Evolutionary conservation across 176 grass and related monocot species (phyloP).

Genomic region (Puya raimondii): DNA sequence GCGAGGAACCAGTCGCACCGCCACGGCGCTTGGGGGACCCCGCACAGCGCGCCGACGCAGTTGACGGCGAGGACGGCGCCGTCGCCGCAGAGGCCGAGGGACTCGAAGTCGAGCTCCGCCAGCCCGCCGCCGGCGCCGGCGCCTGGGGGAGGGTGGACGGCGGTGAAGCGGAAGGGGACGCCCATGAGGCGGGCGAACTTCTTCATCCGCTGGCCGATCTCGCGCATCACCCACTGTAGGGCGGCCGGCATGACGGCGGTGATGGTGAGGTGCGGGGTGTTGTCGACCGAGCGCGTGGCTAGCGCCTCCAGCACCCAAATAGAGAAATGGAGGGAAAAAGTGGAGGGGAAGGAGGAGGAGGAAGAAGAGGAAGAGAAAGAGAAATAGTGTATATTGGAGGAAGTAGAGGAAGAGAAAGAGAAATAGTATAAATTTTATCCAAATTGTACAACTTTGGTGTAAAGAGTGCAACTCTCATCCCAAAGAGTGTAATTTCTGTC

Average conservation of each 20-base stretch:
- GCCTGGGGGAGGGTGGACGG: constrained; percentile 56
- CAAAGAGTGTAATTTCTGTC: too few relatives aligned
- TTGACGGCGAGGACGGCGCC: constrained; percentile 60
- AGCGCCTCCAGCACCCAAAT: constrained; percentile 91
- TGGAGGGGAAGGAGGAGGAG: too few relatives aligned
- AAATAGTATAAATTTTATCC: too few relatives aligned
- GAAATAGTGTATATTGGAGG: too few relatives aligned
- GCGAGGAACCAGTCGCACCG: constrained; percentile 46
- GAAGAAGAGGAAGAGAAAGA: too few relatives aligned
- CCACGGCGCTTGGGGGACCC: constrained; percentile 38
- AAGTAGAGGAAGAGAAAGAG: too few relatives aligned
- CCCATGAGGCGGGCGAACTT: constrained; percentile 99
- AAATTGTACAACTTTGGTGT: too few relatives aligned
- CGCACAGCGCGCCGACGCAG: constrained; percentile 64
- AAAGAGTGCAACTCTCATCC: too few relatives aligned
- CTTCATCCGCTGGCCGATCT: constrained; percentile 95
- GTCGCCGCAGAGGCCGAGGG: constrained; percentile 45
- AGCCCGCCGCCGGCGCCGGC: too few relatives aligned
- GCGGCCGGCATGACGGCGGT: constrained; percentile 65
- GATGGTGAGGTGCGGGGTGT: constrained; percentile 93
- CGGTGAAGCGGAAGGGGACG: constrained; percentile 82
- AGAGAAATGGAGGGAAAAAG: too few relatives aligned
- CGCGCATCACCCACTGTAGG: constrained; percentile 78
- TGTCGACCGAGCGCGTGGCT: constrained; percentile 78
- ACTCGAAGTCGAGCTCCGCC: constrained; percentile 68